Evolutionary conservation across 768 basidiomycete genomes (phyloP), one percentile per base, ranked within the genome.

Genomic region (Collybia sp.): DNA sequence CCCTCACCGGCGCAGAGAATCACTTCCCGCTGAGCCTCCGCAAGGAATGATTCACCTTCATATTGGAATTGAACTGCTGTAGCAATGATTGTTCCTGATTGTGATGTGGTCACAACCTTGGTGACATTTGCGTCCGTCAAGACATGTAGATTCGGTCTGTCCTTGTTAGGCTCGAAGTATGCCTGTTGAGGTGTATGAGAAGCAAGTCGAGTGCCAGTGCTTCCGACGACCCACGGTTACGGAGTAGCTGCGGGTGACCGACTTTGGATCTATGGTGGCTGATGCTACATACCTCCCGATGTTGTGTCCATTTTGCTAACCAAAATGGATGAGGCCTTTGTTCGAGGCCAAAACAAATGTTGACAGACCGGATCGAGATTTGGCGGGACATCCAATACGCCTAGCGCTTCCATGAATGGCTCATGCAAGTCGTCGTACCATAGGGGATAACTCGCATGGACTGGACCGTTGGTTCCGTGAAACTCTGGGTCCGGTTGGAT

Each of bases 1-100:
- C 13, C 35, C 35, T 37, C n/a, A 2, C 64, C 64, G 18, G 60
- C 63, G 12, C 63, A 57, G 2, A 66, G 42, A 25, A 64, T 59
- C 9, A 64, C 58, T 44, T 66, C 64, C 15, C 63, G 53, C 61
- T 30, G 33, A 18, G 12, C 35, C 31, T 3, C 45, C 46, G 48
- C 50, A 20, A 30, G 41, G 20, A 39, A 49, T 9, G 38, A 52
- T n/a, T 37, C 20, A 12, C 45, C 45, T 5, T n/a, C 41, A 46
- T 30, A 50, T 53, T 6, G 40, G 30, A 17, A 35, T 35, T 6
- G 42, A 12, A 3, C 49, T 44, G 10, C 41, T 45, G 12, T n/a
- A 30, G 35, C 17, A 6, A 37, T 6, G 35, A 37, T 10, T 6
- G 17, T 37, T 18, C 17, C n/a, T 6, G 17, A 37, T 6, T 37